Base-by-base conservation (phyloP, 768 basidiomycete genomes). In the Cystofilobasidium macerans region DNA sequence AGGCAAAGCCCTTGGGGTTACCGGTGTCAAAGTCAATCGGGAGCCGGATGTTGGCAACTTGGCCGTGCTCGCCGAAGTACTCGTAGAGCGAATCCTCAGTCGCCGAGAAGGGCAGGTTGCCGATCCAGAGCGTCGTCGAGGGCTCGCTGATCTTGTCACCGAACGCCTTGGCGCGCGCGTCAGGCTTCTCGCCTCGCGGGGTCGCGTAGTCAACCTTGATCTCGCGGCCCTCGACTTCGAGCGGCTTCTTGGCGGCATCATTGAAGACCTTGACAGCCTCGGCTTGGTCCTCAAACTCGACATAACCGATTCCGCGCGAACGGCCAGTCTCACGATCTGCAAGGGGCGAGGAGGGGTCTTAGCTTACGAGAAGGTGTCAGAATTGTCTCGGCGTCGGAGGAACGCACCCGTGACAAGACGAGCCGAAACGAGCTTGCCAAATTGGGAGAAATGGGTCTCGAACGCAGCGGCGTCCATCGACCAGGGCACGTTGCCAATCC, bases 1-100 rank as follows among this genome's bases (percentile, higher is more conserved):
- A 98, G 28, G 85, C 95, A 77, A 94, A 98, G 72, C 95, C 95
- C 77, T 97, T 98, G 54, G 89, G 85, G 69, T 80, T 82, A 33
- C 91, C 92, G 8, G 87, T 82, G 57, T 99, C 95, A 70, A 88
- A 81, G 76, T 98, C 92, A 43, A 92, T 95, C 33, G 92, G 91
- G 56, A 99, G 78, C 64, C 92, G 84, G 45, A 97, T 88, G 72
- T 80, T 86, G 79, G 88, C 87, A 68, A 95, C 83, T 47, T 83
- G 80, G 64, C 89, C 89, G 74, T 85, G 86, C 74, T 92, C 90
- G 69, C 84, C 85, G 76, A 98, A 99, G 71, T 84, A 81, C 75
- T 87, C 84, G 89, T 91, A 97, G 40, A 97, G 79, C 20, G 80
- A 77, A 74, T 97, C 91, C 78, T 97, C 91, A 61, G 79, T 82